Base-by-base conservation (phyloP, 2,329 filamentous ascomycete genomes). In the Sordariomycetes sp. region DNA sequence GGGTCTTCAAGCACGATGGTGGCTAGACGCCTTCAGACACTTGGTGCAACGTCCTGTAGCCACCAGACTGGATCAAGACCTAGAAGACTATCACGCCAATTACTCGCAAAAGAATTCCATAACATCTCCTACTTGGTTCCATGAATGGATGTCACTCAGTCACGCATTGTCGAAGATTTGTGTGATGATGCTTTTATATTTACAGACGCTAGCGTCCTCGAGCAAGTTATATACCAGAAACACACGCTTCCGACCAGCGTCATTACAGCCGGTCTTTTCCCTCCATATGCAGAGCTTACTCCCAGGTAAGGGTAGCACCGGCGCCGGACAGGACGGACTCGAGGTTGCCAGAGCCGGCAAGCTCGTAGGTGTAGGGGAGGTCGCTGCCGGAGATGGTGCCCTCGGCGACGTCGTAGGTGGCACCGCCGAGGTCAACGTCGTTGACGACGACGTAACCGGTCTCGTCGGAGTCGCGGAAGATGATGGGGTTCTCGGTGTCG, bases 341-440 rank as follows among this genome's bases (percentile, higher is more conserved):
- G 35, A 73, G 65, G 31, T 56, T 64, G 21, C 41, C 53, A 4
- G 64, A 62, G 3, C 68, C 71, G 32, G 75, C 51, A n/a, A 50
- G 46, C 30, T 39, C 39, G 50, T 68, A 57, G 21, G 53, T 57
- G 55, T 78, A 77, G 26, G 52, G 48, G 49, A 79, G 76, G 3
- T 65, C 65, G n/a, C 72, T 59, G 21, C 55, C 57, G 33, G 54
- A 66, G 31, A 75, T 55, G n/a, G 63, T 70, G 18, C 70, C 68
- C 33, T 54, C 47, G 7, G 63, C 61, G 5, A 71, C 75, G 21
- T 58, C 57, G 65, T 34, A 53, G 45, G 5, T 60, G 58, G 6
- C 68, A 70, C 23, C 59, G 24, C 71, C 61, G 18, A 66, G 53
- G 39, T 51, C 50, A 33, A 62, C 60, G 36, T 66, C 61, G 30